A percentile compares a stretch with the other conserved stretches of the same genome.
Evolutionary conservation across 2,329 filamentous ascomycete species (phyloP).

Genomic region (Paracoccidioides brasiliensis): DNA sequence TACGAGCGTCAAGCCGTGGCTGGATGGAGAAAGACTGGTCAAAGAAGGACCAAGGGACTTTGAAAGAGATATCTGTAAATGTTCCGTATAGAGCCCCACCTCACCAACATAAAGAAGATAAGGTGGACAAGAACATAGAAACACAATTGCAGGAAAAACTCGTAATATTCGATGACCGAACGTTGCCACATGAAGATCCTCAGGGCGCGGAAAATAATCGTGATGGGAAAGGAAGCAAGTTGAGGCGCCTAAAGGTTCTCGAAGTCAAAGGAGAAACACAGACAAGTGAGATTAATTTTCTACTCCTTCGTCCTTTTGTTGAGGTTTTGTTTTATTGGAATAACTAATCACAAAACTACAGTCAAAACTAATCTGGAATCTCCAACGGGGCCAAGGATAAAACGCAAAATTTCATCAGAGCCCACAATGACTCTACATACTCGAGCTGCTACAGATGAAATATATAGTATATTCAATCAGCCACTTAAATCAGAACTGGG

Average conservation of each 20-base stretch:
- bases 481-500: slow-evolving; percentile 47
- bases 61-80: slow-evolving; percentile 40
- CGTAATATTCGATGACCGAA: slow-evolving; percentile 14
- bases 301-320: not conserved
- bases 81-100: slow-evolving; percentile 13
- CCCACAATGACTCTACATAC: slow-evolving; percentile 99
- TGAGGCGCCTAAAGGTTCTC: not conserved
- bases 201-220: slow-evolving; percentile 13
- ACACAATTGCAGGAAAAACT: slow-evolving; percentile 22
- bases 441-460: slow-evolving; percentile 87
- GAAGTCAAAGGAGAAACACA: slow-evolving; percentile 70
- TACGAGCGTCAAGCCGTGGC: slow-evolving; percentile 66
- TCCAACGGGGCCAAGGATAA: slow-evolving; percentile 70
- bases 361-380: slow-evolving; percentile 91
- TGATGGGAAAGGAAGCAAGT: slow-evolving; percentile 17
- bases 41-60: slow-evolving; percentile 34
- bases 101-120: slow-evolving; percentile 12
- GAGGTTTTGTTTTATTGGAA: not conserved
- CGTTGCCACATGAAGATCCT: slow-evolving; percentile 8
- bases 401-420: slow-evolving; percentile 62
- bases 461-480: slow-evolving; percentile 93
- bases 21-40: slow-evolving; percentile 45
- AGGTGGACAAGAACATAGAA: slow-evolving; percentile 16
- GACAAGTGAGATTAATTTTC: slow-evolving; percentile 52
- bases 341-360: slow-evolving; percentile 23